Percentiles rank a stretch among this genome's conserved stretches.
Evolutionary conservation across 768 basidiomycete species (phyloP).

Genomic region (Panaeolus papilionaceus): DNA sequence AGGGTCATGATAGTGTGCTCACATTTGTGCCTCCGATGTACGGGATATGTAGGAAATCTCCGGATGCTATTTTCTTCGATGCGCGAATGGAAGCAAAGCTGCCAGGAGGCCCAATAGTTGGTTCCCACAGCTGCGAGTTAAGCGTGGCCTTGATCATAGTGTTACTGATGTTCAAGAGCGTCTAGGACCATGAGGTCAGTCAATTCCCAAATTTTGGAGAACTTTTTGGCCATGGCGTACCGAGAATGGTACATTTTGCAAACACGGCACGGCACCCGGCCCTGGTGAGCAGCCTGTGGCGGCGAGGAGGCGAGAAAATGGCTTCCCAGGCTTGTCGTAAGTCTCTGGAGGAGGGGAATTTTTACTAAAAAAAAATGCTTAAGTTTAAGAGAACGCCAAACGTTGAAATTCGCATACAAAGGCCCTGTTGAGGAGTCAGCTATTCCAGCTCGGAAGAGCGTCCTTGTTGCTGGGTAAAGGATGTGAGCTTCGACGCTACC

Average conservation of each 20-base stretch:
- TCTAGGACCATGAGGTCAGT: constrained; percentile 35
- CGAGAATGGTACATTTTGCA: constrained; percentile 51
- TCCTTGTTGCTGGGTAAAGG: constrained; percentile 42
- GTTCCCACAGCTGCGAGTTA: constrained; percentile 64
- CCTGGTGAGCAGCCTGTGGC: constrained; percentile 52
- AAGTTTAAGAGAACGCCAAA: not conserved
- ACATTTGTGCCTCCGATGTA: constrained; percentile 63
- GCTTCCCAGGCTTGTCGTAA: constrained; percentile 59
- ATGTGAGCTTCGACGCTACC: constrained; percentile 57
- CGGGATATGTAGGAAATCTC: constrained; percentile 59
- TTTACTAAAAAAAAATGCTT: constrained; percentile 44
- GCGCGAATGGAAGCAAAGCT: constrained; percentile 55
- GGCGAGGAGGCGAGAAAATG: constrained; percentile 51
- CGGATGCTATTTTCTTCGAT: constrained; percentile 49
- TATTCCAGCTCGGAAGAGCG: constrained; percentile 58
- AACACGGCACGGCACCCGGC: constrained; percentile 45
- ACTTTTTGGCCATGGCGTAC: constrained; percentile 25
- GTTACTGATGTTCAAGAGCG: constrained; percentile 53
- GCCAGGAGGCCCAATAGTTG: constrained; percentile 54
- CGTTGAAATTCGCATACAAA: constrained; percentile 43
- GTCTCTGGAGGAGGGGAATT: constrained; percentile 50
- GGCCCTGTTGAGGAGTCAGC: constrained; percentile 60
- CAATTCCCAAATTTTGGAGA: not conserved
- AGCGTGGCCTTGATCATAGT: constrained; percentile 49
- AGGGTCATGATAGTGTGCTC: constrained; percentile 19